phyloP scores from a whole-genome alignment of 2,329 filamentous ascomycete genomes.

The Diplodia scrobiculata region DNA sequence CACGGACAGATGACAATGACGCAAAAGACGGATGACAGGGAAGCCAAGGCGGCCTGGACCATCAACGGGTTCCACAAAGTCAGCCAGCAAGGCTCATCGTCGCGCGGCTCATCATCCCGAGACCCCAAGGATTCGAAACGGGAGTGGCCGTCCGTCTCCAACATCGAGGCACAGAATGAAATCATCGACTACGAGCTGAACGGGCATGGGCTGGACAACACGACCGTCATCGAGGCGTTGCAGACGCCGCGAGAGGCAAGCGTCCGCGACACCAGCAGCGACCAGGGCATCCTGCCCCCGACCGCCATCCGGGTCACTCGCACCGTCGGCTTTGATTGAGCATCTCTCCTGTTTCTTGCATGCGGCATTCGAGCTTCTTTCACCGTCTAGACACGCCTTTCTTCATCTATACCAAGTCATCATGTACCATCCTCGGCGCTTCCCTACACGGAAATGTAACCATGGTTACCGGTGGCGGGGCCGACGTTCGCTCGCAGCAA shows the following conservation, averaged over 20 bases:
- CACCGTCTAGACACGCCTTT: too few relatives aligned
- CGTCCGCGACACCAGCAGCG: background rate
- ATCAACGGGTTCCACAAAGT: background rate
- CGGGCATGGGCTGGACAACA: background rate
- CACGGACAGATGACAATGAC: constrained; percentile 5
- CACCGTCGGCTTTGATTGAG: background rate
- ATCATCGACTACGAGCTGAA: background rate
- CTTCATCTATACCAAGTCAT: too few relatives aligned
- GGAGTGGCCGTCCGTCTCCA: background rate
- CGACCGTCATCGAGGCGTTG: background rate
- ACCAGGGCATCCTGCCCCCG: background rate
- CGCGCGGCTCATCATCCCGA: background rate
- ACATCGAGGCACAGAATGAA: background rate
- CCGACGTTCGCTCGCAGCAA: too few relatives aligned
- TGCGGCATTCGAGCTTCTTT: too few relatives aligned
- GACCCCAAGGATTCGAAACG: background rate
- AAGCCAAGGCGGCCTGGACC: background rate
- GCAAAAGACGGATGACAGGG: background rate
- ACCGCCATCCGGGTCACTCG: background rate
- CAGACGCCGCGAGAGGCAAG: background rate
- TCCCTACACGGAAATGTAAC: too few relatives aligned
- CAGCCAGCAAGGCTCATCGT: background rate
- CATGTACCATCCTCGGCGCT: too few relatives aligned
- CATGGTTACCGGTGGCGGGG: too few relatives aligned
- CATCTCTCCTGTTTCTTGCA: background rate